A percentile compares a stretch with the other conserved stretches of the same genome.
These are phyloP conservation scores for Aspergillus neotritici DNA, from an alignment of 2,329 filamentous ascomycete genomes.

Conservation along the genomic window DNA sequence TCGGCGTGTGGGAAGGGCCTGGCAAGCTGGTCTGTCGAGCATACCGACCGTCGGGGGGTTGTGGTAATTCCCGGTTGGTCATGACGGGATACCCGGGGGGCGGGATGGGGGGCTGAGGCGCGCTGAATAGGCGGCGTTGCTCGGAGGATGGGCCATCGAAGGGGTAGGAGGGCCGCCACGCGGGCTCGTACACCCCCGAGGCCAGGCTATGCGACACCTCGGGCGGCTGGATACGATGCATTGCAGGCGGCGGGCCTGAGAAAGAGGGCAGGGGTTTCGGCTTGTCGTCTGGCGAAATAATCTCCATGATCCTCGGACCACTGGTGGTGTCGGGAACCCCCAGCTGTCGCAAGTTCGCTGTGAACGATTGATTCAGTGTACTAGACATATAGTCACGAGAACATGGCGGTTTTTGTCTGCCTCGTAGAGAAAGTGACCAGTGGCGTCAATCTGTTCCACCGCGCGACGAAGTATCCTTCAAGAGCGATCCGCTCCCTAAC, in stretches of 20 bases:
- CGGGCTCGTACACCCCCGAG: conserved; percentile 26
- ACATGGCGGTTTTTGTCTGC: conserved; percentile 14
- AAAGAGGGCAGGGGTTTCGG: conserved; percentile 19
- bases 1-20: conserved; percentile 23
- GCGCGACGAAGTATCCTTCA: too few species aligned
- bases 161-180: conserved; percentile 28
- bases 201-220: conserved; percentile 25
- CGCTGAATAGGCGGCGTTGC: conserved; percentile 25
- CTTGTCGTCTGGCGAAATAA: conserved; percentile 24
- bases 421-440: conserved; percentile 2
- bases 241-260: conserved; percentile 17
- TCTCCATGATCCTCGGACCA: conserved; percentile 22
- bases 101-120: conserved; percentile 24
- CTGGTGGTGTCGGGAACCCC: conserved; percentile 12
- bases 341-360: conserved; percentile 17
- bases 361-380: conserved; percentile 12
- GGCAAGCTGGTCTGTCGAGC: conserved; percentile 28
- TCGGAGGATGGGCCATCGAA: conserved; percentile 27
- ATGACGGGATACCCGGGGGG: conserved; percentile 27
- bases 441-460: too few species aligned
- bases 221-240: conserved; percentile 29
- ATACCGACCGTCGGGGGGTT: conserved; percentile 31
- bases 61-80: conserved; percentile 31
- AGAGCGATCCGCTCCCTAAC: too few species aligned
- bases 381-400: conserved; percentile 20